These are phyloP conservation scores for Tylopilus subfusipes DNA, from an alignment of 768 basidiomycete species.

Conservation along the genomic window DNA sequence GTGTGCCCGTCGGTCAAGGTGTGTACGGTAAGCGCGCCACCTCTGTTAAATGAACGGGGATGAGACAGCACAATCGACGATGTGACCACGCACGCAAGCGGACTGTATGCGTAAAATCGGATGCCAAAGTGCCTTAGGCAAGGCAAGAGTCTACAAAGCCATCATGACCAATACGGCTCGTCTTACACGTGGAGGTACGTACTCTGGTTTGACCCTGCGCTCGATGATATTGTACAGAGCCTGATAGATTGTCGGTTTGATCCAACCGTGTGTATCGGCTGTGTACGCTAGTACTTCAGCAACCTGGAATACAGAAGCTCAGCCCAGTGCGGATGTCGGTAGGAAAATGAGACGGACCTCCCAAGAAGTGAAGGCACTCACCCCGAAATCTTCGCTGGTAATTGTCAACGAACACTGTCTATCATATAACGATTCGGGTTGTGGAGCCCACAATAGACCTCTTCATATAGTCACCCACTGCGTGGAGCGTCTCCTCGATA, in stretches of 20 bases:
- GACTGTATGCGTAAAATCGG: constrained; percentile 35
- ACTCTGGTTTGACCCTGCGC: constrained; percentile 22
- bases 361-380: constrained; percentile 27
- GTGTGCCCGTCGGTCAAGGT: constrained; percentile 5
- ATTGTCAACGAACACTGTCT: not conserved
- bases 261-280: constrained; percentile 43
- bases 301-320: constrained; percentile 24
- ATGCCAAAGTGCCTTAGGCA: constrained; percentile 41
- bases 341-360: constrained; percentile 19
- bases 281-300: constrained; percentile 43
- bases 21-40: constrained; percentile 8
- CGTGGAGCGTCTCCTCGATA: constrained; percentile 45
- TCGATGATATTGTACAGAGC: constrained; percentile 48
- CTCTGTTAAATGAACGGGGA: not conserved
- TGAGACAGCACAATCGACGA: not conserved
- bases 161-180: not conserved
- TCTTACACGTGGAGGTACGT: not conserved
- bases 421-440: not conserved
- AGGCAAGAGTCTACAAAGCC: constrained; percentile 33
- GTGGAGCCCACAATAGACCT: constrained; percentile 44
- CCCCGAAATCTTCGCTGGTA: constrained; percentile 11
- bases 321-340: not conserved
- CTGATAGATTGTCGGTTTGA: constrained; percentile 49
- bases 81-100: constrained; percentile 15
- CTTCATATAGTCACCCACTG: constrained; percentile 48